Percentiles rank a stretch among this genome's conserved stretches.
phyloP scores from a whole-genome alignment of 768 basidiomycete genomes.

The Termitomyces sp. region DNA sequence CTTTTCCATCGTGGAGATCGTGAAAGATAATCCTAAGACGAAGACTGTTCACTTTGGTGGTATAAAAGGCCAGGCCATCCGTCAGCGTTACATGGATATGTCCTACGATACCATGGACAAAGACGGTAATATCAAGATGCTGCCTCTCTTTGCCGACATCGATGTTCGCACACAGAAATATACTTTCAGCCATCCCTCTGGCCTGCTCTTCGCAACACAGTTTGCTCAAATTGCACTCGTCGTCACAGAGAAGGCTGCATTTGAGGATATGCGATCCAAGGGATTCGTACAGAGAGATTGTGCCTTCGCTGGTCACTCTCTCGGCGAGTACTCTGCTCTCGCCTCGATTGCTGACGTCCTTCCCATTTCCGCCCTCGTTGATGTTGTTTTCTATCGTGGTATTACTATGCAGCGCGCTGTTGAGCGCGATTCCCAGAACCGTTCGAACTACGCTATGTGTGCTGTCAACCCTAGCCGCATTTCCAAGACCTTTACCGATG shows the following conservation, averaged over 20 bases:
- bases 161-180: slow-evolving; percentile 91
- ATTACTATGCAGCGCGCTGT: slow-evolving; percentile 99
- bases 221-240: slow-evolving; percentile 98
- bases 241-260: slow-evolving; percentile 96
- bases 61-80: slow-evolving; percentile 97
- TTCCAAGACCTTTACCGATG: slow-evolving; percentile 90
- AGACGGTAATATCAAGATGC: slow-evolving; percentile 92
- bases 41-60: slow-evolving; percentile 99
- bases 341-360: slow-evolving; percentile 97
- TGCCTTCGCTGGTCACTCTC: slow-evolving; percentile 95
- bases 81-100: slow-evolving; percentile 99
- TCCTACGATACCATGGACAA: slow-evolving; percentile 96
- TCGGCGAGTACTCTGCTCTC: slow-evolving; percentile 97
- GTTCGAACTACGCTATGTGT: slow-evolving; percentile 98
- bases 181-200: slow-evolving; percentile 96
- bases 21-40: slow-evolving; percentile 96
- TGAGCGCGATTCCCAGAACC: slow-evolving; percentile 87
- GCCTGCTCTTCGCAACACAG: slow-evolving; percentile 95
- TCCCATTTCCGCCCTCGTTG: slow-evolving; percentile 90
- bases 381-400: slow-evolving; percentile 99
- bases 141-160: slow-evolving; percentile 95
- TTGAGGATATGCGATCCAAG: slow-evolving; percentile 96
- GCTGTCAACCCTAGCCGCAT: slow-evolving; percentile 98
- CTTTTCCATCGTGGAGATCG: slow-evolving; percentile 98
- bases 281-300: slow-evolving; percentile 91